Evolutionary conservation across 257 asterid genomes (phyloP).

Genomic region (Forsythia suspensa): DNA sequence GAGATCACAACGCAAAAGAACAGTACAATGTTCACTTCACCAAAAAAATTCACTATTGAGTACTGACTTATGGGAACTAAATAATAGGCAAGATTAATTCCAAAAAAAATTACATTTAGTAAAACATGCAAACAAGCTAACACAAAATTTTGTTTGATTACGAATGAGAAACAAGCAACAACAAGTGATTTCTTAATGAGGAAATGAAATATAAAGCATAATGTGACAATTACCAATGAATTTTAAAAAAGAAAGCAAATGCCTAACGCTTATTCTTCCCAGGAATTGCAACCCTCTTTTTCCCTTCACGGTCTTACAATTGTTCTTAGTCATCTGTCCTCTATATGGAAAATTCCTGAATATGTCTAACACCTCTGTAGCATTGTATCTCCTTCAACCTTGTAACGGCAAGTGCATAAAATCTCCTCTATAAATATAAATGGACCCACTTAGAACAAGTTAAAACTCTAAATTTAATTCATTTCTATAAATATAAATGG

Average conservation of each 20-base stretch:
- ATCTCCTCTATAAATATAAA: constrained; percentile 63
- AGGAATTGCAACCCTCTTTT: constrained; percentile 74
- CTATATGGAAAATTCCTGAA: constrained; percentile 87
- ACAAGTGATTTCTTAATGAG: no score
- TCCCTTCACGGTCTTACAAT: constrained; percentile 91
- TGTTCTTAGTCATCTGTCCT: constrained; percentile 94
- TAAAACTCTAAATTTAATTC: neutral
- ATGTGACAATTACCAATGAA: constrained; percentile 15
- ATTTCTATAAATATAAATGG: constrained; percentile 29
- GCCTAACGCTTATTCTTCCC: constrained; percentile 80
- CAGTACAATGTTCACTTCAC: no score
- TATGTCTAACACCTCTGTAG: constrained; percentile 91
- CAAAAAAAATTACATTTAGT: no score
- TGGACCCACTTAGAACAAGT: neutral
- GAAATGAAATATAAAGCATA: neutral
- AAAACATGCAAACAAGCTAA: no score
- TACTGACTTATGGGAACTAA: no score
- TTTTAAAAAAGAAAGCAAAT: constrained; percentile 17
- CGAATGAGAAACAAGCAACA: no score
- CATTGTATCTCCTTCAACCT: constrained; percentile 93
- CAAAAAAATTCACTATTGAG: no score
- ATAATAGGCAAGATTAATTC: no score
- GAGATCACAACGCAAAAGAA: no score
- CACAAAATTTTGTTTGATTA: no score
- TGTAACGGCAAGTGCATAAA: constrained; percentile 79